phyloP scores from a whole-genome alignment of 2,329 filamentous ascomycete genomes.

The Aureobasidium uvarum region DNA sequence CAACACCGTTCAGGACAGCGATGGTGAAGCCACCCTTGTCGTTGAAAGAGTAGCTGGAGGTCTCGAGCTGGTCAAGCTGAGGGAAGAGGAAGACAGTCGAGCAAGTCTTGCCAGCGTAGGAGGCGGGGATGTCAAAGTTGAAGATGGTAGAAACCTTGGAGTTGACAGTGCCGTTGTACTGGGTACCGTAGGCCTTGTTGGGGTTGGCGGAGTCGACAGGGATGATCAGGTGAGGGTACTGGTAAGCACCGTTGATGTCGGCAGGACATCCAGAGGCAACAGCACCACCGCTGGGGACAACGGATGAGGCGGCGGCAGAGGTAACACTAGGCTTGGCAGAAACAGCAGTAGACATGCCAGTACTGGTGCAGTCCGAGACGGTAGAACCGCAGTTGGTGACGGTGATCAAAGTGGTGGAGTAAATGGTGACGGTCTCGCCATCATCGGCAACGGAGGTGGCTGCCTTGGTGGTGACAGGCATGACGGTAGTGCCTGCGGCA shows the following conservation, averaged over 20 bases:
- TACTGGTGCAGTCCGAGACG: slow-evolving; percentile 26
- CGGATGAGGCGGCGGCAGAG: slow-evolving; percentile 14
- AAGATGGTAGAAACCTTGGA: slow-evolving; percentile 58
- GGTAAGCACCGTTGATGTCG: slow-evolving; percentile 35
- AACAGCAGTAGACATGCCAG: slow-evolving; percentile 25
- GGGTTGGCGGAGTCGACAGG: slow-evolving; percentile 58
- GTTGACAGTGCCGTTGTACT: slow-evolving; percentile 57
- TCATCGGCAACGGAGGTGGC: slow-evolving; percentile 22
- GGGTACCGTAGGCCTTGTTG: slow-evolving; percentile 53
- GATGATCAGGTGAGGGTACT: slow-evolving; percentile 60
- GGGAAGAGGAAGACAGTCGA: slow-evolving; percentile 66
- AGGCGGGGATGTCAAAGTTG: slow-evolving; percentile 64
- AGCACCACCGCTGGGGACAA: slow-evolving; percentile 3
- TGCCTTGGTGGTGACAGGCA: slow-evolving; percentile 19
- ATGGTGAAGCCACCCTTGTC: slow-evolving; percentile 50
- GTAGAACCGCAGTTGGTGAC: slow-evolving; percentile 29
- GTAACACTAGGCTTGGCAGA: slow-evolving; percentile 24
- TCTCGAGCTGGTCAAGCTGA: slow-evolving; percentile 54
- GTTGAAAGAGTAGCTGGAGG: slow-evolving; percentile 57
- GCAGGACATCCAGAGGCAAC: slow-evolving; percentile 32
- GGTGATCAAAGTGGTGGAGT: slow-evolving; percentile 31
- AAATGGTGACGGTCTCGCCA: slow-evolving; percentile 27
- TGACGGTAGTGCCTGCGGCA: slow-evolving; percentile 7
- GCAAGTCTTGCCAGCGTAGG: slow-evolving; percentile 58
- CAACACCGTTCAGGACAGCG: slow-evolving; percentile 46